Evolutionary conservation across 2,329 filamentous ascomycete species (phyloP), one percentile per base, ranked within the genome.

Genomic region (Epichloe uncinata): DNA sequence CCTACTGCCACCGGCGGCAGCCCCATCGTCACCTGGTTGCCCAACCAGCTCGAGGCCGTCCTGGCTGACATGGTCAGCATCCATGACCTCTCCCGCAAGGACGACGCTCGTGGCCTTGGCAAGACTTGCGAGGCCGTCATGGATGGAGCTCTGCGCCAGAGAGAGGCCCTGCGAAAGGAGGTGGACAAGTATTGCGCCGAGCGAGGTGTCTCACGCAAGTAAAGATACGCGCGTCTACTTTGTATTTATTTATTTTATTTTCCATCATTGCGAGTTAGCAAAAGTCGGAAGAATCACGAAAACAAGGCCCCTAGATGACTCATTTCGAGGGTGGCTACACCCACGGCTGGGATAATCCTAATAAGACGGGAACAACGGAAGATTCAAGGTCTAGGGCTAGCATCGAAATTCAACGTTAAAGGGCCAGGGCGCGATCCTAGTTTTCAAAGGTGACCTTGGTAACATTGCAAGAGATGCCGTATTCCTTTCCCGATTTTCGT

Each of bases 1-100:
- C 85, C 86, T 0, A 87, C 83, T 2, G 86, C 86, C 0, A 91
- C 86, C 0, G 86, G 86, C 2, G 86, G 86, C 16, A 87, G 82
- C 57, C 86, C 86, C 3, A 90, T 91, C 53, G 84, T 90, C 15
- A 90, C 85, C 2, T 91, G 86, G 86, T 67, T 91, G 53, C 86
- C 86, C 3, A 91, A 90, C 65, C 86, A 91, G 70, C 73, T 91
- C 45, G 74, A 79, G 55, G 85, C 86, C 1, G 84, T 90, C 12
- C 73, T 91, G 65, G 71, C 74, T 12, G 75, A 87, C 60, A 90
- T 90, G 83, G 67, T 71, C 20, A 68, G 73, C 36, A 72, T 85
- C 2, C 76, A 77, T 56, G 68, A 69, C 33, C 66, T 64, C 45
- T 72, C 67, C 41, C 63, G 62, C 50, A 63, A 56, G 42, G 64